Percentiles rank a stretch among this genome's conserved stretches.
Evolutionary conservation across 495 filamentous ascomycete species (phyloP).

Genomic region (Monascus purpureus): DNA sequence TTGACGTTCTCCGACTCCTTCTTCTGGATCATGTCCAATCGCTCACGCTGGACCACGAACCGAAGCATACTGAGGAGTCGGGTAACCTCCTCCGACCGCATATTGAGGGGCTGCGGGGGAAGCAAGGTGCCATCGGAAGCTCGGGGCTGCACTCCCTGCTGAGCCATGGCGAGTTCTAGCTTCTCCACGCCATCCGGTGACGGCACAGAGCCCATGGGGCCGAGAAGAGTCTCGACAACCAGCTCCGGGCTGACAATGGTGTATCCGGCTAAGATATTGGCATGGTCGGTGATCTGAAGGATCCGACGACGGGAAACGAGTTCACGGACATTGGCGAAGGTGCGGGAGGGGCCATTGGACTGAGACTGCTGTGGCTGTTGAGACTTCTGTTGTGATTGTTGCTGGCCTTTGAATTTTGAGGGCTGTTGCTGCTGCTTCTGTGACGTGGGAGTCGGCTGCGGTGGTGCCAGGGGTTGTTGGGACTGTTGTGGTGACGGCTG

Average conservation of each 20-base stretch:
- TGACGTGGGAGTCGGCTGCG: conserved; percentile 1
- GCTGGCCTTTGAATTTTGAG: no score
- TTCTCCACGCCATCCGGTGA: conserved; percentile 32
- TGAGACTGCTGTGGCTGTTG: conserved; percentile 9
- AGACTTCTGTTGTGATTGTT: conserved; percentile 4
- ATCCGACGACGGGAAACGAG: conserved; percentile 35
- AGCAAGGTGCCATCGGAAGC: conserved; percentile 29
- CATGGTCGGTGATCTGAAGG: conserved; percentile 36
- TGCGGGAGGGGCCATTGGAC: conserved; percentile 26
- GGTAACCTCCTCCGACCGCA: conserved; percentile 34
- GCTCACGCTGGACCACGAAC: conserved; percentile 33
- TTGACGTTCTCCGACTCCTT: conserved; percentile 28
- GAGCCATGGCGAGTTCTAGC: conserved; percentile 34
- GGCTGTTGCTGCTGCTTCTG: background rate
- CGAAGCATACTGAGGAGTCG: conserved; percentile 33
- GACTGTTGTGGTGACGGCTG: conserved; percentile 10
- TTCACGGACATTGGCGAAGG: conserved; percentile 35
- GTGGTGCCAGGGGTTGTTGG: conserved; percentile 7
- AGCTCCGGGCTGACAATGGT: conserved; percentile 33
- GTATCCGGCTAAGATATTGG: conserved; percentile 35
- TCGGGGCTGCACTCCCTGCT: conserved; percentile 33
- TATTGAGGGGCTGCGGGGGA: conserved; percentile 31
- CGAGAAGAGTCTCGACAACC: conserved; percentile 33
- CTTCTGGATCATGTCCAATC: conserved; percentile 31
- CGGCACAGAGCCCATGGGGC: conserved; percentile 33